Evolutionary conservation across 1,139 yeast genomes (phyloP), one percentile per base, ranked within the genome.

Genomic region (Kodamaea sp.): DNA sequence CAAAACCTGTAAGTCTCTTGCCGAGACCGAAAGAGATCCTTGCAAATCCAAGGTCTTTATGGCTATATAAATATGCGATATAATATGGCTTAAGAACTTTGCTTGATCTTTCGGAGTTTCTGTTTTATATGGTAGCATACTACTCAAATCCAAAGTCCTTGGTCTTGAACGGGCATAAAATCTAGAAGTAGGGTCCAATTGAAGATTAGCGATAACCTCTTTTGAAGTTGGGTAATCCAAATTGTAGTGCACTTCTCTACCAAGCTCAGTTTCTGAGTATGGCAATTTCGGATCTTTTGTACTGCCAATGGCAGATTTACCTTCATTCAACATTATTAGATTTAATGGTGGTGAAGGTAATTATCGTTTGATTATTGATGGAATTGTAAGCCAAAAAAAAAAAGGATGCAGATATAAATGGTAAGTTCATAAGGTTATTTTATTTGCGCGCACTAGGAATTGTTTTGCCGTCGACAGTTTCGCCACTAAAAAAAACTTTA

Each of bases 11-110:
- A 80, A 62, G 47, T 81, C 87, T 43, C 75, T 77, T 8, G 86
- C 80, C 11, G 84, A 78, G 6, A 87, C 78, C 2, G 85, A 75
- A 25, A 87, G 67, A 8, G 79, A 67, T 1, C 96, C 95, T 52
- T 81, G 84, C 20, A 87, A 67, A 58, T 89, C 96, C 47, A 82
- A 66, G 4, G 95, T 80, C 48, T 79, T 73, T 41, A 88, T 75
- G 8, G 96, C 88, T 42, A 87, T 78, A 58, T 87, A 87, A 23
- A 92, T 63, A 60, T 88, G 89, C 2, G 84, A 75, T 27, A 89
- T 73, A 27, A 92, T 85, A 54, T 84, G 95, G 39, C 88, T 75
- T 38, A 92, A 67, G 52, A 88, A 90, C 42, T 75, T 76, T 11
- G 88, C 84, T 43, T 81, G 85, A 45, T 86, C 95, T 33, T 66